Evolutionary conservation across 2,329 filamentous ascomycete genomes (phyloP).

Genomic region (Cladosporium sp.): DNA sequence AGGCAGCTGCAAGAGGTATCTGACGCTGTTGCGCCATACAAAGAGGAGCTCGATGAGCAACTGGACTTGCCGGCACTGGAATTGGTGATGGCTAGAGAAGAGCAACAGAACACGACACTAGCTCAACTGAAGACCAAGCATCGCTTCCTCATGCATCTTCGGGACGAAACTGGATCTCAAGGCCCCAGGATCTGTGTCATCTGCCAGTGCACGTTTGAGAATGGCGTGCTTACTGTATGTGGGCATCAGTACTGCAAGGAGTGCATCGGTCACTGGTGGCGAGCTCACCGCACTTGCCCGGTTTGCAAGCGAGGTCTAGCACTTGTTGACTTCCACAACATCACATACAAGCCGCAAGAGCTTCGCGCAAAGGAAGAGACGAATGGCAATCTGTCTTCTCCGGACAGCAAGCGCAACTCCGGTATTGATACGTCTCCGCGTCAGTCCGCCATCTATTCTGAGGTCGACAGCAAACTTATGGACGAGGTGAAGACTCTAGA

Average conservation of each 20-base stretch:
- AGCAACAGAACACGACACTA: slow-evolving; percentile 54
- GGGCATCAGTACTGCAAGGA: slow-evolving; percentile 91
- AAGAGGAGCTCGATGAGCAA: slow-evolving; percentile 57
- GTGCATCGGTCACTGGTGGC: slow-evolving; percentile 78
- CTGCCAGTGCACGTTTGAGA: slow-evolving; percentile 70
- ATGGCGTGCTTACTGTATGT: slow-evolving; percentile 80
- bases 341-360: slow-evolving; percentile 73
- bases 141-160: slow-evolving; percentile 65
- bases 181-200: slow-evolving; percentile 70
- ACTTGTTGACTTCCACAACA: slow-evolving; percentile 71
- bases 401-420: background rate
- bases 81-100: slow-evolving; percentile 44
- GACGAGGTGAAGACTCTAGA: slow-evolving; percentile 79
- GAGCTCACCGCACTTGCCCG: slow-evolving; percentile 70
- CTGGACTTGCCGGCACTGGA: slow-evolving; percentile 50
- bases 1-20: slow-evolving; percentile 87
- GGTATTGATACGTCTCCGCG: background rate
- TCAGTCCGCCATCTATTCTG: slow-evolving; percentile 62
- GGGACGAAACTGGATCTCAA: slow-evolving; percentile 56
- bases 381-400: slow-evolving; percentile 14
- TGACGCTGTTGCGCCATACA: slow-evolving; percentile 74
- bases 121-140: slow-evolving; percentile 65
- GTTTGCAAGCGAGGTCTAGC: slow-evolving; percentile 72
- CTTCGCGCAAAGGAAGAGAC: slow-evolving; percentile 62
- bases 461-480: slow-evolving; percentile 67